Evolutionary conservation across 129 eudicot genomes (phyloP).

Genomic region (Pseudognaphalium luteoalbum): DNA sequence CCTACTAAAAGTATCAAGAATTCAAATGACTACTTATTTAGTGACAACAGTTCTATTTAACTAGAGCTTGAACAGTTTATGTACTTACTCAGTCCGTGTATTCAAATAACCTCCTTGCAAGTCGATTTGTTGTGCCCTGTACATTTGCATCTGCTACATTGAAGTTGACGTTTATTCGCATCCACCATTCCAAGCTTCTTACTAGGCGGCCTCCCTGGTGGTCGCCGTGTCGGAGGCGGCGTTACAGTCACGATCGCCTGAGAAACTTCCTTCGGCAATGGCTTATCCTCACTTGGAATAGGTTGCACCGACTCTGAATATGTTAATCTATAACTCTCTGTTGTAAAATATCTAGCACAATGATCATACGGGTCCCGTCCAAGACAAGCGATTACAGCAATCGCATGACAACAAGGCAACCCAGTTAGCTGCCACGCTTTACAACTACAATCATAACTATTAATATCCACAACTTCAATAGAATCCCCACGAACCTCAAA

Average conservation of each 20-base stretch:
- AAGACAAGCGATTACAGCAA: constrained; percentile 67
- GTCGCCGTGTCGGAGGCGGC: constrained; percentile 93
- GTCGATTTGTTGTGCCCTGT: constrained; percentile 89
- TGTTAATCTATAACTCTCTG: constrained; percentile 60
- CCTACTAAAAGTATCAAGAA: background rate
- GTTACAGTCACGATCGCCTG: constrained; percentile 62
- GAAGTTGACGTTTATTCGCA: constrained; percentile 66
- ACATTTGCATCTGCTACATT: constrained; percentile 85
- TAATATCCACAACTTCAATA: constrained; percentile 66
- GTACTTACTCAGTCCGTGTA: constrained; percentile 40
- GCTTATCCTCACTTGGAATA: constrained; percentile 45
- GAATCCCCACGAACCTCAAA: constrained; percentile 88
- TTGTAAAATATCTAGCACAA: constrained; percentile 63
- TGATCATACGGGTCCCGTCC: constrained; percentile 63
- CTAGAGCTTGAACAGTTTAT: background rate
- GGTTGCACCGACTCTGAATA: constrained; percentile 80
- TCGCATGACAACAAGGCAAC: constrained; percentile 88
- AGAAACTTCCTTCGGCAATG: constrained; percentile 39
- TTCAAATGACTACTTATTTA: background rate
- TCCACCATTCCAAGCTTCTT: constrained; percentile 58
- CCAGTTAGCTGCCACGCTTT: constrained; percentile 76
- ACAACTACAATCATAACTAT: constrained; percentile 69
- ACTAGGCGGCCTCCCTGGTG: constrained; percentile 82
- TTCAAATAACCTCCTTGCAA: constrained; percentile 64
- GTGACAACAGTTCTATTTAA: constrained; percentile 8